Evolutionary conservation across 108 stramenopile species (phyloP).

Genomic region (Fragilariopsis cylindrus): DNA sequence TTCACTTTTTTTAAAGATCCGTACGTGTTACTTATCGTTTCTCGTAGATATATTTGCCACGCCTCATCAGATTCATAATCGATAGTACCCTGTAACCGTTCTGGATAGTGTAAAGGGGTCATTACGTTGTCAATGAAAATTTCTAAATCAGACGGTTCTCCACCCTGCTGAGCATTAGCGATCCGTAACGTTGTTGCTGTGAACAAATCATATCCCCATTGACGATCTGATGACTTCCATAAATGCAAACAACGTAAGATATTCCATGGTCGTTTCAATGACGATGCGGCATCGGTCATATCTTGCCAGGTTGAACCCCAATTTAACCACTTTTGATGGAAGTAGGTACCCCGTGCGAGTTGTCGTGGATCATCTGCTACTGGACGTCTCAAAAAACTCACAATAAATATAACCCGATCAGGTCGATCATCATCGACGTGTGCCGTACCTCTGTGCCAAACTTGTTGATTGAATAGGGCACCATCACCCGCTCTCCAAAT

Average conservation of each 20-base stretch:
- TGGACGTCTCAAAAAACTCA: conserved; percentile 53
- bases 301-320: conserved; percentile 62
- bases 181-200: conserved; percentile 46
- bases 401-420: conserved; percentile 60
- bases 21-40: conserved; percentile 32
- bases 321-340: conserved; percentile 65
- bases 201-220: conserved; percentile 60
- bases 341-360: conserved; percentile 64
- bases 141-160: conserved; percentile 38
- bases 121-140: conserved; percentile 31
- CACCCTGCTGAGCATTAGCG: conserved; percentile 51
- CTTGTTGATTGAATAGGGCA: conserved; percentile 59
- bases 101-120: conserved; percentile 29
- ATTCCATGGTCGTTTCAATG: conserved; percentile 46
- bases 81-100: conserved; percentile 40
- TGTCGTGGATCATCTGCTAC: conserved; percentile 40
- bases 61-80: conserved; percentile 25
- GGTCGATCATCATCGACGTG: conserved; percentile 35
- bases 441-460: conserved; percentile 55
- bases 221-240: conserved; percentile 39
- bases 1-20: conserved; percentile 22
- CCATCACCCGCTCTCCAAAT: conserved; percentile 52
- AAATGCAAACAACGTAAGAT: conserved; percentile 43
- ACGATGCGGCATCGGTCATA: conserved; percentile 32
- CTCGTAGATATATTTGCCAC: conserved; percentile 43